Base-by-base conservation (phyloP, 495 filamentous ascomycete species). In the Rhizodiscina lignyota region DNA sequence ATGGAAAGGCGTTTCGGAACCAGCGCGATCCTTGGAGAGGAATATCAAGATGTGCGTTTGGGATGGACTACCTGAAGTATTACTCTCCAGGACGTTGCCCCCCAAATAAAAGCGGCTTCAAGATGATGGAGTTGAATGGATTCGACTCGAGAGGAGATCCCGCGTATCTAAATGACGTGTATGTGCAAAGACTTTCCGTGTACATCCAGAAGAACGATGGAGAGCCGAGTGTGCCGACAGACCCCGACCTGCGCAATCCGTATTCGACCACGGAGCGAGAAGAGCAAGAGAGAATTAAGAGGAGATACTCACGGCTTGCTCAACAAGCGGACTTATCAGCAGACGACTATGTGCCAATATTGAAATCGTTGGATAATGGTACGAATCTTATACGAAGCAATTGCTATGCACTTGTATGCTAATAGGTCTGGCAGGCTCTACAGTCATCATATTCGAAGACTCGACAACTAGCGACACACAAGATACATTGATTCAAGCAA, bases 371-470 rank as follows among this genome's bases (percentile, higher is more conserved):
- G 1, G 67, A 69, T 36, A 71, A 71, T 32, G 56, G n/a, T n/a
- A n/a, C n/a, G n/a, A n/a, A 27, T 37, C 24, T n/a, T n/a, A n/a
- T n/a, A n/a, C n/a, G n/a, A n/a, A 30, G 35, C 16, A 30, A 19
- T 1, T 30, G 34, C 35, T 34, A 33, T n/a, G n/a, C n/a, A n/a
- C n/a, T n/a, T n/a, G n/a, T n/a, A n/a, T n/a, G n/a, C n/a, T n/a
- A 39, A 10, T 37, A 10, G 21, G 17, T 31, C 27, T 19, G 21
- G 38, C n/a, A n/a, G n/a, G 62, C 16, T 67, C 61, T 35, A 63
- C 60, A 0, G 64, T 71, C 22, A 68, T 71, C 31, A 48, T 72
- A 21, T 68, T 72, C 35, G 66, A 72, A 37, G 58, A 62, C 32
- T 61, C 62, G 1, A 48, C 60, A 5, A 57, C 59, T 1, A 49